Evolutionary conservation across 2,329 filamentous ascomycete species (phyloP), one percentile per base, ranked within the genome.

Genomic region (Calonectria naviculata): DNA sequence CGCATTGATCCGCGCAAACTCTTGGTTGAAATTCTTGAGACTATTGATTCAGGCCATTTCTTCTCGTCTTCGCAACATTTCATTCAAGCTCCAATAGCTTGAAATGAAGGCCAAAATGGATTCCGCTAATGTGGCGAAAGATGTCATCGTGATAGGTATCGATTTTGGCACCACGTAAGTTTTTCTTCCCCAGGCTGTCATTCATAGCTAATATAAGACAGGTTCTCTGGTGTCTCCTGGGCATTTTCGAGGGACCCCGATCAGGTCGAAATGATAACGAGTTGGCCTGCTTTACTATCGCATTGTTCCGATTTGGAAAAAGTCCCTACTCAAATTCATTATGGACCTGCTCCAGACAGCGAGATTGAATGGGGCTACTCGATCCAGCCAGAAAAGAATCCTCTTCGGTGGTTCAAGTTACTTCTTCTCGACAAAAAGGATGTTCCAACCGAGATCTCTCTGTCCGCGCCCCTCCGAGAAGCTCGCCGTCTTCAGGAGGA

Each of bases 91-190:
- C 5, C 15, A 13, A 36, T 12, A 24, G 42, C 13, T 10, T 15
- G 12, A 7, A 21, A 10, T 15, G 19, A 34, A 36, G 17, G n/a
- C 3, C 31, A 36, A 36, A 13, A 56, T 56, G 49, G 13, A 17
- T 2, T 31, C 17, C 26, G 4, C 29, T 5, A n/a, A 21, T 5
- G 21, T 1, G 5, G 21, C 2, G 1, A 29, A 71, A n/a, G 72
- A 79, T 42, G 26, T 24, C 0, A 76, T 86, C 2, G 72, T 85
- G 21, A 73, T 87, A 3, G 83, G 85, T 0, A 80, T 88, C 8
- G 86, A 87, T 44, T 87, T 88, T 54, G 86, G 85, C 0, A 88
- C 86, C 0, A 88, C 85, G 77, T 86, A 70, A 69, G 82, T 74
- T 2, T 5, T 10, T 0, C 5, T 28, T 7, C 17, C 3, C n/a